These are phyloP conservation scores for Dictyostelium firmibasis DNA, from an alignment of 78 protist genomes.

Conservation along the genomic window DNA sequence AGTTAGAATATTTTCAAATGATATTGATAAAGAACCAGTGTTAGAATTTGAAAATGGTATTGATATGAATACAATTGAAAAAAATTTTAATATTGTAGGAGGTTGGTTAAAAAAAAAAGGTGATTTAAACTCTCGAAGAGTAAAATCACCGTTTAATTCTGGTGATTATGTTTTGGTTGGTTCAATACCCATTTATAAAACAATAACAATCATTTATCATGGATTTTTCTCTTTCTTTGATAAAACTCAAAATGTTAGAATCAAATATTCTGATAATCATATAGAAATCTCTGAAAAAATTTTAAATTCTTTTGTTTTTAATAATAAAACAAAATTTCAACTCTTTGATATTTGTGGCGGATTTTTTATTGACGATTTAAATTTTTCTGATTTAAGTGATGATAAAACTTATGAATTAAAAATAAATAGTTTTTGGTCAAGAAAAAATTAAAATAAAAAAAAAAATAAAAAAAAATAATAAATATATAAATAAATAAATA, in stretches of 20 bases:
- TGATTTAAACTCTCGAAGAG: not conserved
- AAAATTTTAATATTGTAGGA: not conserved
- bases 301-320: not conserved
- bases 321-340: not conserved
- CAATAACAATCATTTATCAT: not conserved
- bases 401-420: not conserved
- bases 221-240: not conserved
- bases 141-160: not conserved
- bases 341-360: not conserved
- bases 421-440: not conserved
- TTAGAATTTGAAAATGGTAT: not conserved
- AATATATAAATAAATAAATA: too few species aligned
- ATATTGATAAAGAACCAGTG: not conserved
- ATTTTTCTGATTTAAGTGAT: not conserved
- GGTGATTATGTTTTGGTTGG: not conserved
- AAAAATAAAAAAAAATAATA: not conserved
- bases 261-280: not conserved
- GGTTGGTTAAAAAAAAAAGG: slow-evolving; percentile 3
- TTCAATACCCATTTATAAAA: not conserved
- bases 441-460: not conserved
- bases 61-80: not conserved
- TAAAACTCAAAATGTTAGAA: not conserved
- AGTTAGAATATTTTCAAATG: slow-evolving; percentile 2
- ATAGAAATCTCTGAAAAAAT: not conserved
- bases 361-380: not conserved